These are phyloP conservation scores for Pseudogymnoascus sp. DNA, from an alignment of 2,329 filamentous ascomycete species.

Conservation along the genomic window DNA sequence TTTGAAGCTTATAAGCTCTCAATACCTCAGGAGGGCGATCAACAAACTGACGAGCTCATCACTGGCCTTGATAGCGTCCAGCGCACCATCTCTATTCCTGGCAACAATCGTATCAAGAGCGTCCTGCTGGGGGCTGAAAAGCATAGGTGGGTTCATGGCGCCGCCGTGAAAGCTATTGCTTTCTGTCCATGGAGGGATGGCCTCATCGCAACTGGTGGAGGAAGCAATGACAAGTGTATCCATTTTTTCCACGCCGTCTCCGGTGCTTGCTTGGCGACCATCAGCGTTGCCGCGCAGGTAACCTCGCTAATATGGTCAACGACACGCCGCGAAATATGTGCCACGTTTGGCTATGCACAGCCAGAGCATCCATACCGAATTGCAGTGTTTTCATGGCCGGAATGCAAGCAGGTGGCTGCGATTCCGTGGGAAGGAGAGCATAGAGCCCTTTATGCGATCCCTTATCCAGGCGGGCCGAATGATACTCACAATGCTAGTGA, in stretches of 20 bases:
- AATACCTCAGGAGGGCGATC: background rate
- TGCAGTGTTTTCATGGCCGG: slow-evolving; percentile 91
- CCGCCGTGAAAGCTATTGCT: slow-evolving; percentile 92
- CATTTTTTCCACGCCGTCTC: slow-evolving; percentile 89
- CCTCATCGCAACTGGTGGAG: slow-evolving; percentile 83
- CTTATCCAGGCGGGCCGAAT: slow-evolving; percentile 63
- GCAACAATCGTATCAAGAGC: slow-evolving; percentile 36
- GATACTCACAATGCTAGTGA: slow-evolving; percentile 33
- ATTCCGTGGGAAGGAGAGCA: slow-evolving; percentile 78
- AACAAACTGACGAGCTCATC: slow-evolving; percentile 19
- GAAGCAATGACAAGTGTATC: slow-evolving; percentile 90
- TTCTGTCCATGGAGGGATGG: slow-evolving; percentile 92
- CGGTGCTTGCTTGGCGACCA: slow-evolving; percentile 78
- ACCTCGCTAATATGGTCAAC: slow-evolving; percentile 88
- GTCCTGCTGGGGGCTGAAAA: slow-evolving; percentile 54
- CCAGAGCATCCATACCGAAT: slow-evolving; percentile 85
- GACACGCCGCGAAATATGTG: slow-evolving; percentile 78
- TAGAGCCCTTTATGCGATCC: slow-evolving; percentile 79
- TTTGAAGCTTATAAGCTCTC: slow-evolving; percentile 49
- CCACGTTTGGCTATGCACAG: slow-evolving; percentile 89
- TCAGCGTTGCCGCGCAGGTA: slow-evolving; percentile 87
- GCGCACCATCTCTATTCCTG: slow-evolving; percentile 23
- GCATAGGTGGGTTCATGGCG: slow-evolving; percentile 71
- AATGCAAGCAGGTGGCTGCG: slow-evolving; percentile 76
- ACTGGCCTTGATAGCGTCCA: slow-evolving; percentile 26